A percentile compares a stretch with the other conserved stretches of the same genome.
Evolutionary conservation across 1,284 basidiomycete genomes (phyloP).

Genomic region (Veloboletus limbatus): DNA sequence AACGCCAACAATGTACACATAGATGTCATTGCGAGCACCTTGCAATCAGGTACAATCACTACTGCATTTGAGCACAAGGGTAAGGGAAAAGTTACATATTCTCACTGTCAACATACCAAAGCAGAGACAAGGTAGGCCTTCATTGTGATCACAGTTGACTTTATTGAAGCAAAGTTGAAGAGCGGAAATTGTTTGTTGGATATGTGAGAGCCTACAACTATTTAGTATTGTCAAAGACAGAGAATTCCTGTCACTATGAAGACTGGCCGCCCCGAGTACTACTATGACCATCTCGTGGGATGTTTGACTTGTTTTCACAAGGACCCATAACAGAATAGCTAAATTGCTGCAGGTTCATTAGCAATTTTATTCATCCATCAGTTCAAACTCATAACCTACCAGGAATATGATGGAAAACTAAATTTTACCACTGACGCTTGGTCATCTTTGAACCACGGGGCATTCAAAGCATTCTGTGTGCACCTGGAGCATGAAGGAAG

Average conservation of each 20-base stretch:
- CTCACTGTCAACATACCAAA: slow-evolving; percentile 14
- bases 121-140: slow-evolving; percentile 10
- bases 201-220: not conserved
- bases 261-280: slow-evolving; percentile 17
- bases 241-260: slow-evolving; percentile 1
- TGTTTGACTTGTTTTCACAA: slow-evolving; percentile 10
- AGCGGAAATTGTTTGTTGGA: slow-evolving; percentile 1
- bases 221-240: not conserved
- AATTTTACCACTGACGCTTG: slow-evolving; percentile 13
- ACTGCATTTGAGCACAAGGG: slow-evolving; percentile 16
- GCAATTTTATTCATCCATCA: too few relatives aligned
- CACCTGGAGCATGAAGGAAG: not conserved
- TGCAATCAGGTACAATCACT: slow-evolving; percentile 14
- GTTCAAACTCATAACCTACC: not conserved
- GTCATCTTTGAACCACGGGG: not conserved
- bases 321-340: slow-evolving; percentile 1
- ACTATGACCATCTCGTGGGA: slow-evolving; percentile 18
- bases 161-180: slow-evolving; percentile 2
- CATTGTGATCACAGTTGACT: too few relatives aligned
- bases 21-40: not conserved
- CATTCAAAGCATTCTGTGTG: not conserved
- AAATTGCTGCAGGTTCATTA: not conserved
- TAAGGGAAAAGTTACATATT: slow-evolving; percentile 13
- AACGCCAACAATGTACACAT: slow-evolving; percentile 13
- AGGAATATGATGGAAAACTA: slow-evolving; percentile 9